Base-by-base conservation (phyloP, 192 early-diverging fungal species). In the Backusella liffmaniae region DNA sequence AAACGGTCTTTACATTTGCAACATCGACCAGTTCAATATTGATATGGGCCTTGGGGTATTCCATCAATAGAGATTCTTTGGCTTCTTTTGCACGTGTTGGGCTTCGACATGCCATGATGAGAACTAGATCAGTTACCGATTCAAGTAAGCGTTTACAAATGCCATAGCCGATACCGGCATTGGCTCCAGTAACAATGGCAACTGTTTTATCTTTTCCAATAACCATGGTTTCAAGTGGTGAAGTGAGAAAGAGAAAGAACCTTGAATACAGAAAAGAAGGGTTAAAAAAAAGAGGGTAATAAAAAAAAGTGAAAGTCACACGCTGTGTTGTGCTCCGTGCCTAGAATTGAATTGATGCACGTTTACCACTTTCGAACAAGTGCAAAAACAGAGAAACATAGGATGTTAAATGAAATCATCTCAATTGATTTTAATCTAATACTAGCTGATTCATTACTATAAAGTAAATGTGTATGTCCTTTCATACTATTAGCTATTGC, bases 51-150 rank as follows among this genome's bases (percentile, higher is more conserved):
- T 72, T 29, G 4, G 84, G 77, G 36, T 67, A 83, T 37, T 86
- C 70, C 46, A 71, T 67, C 30, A 80, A 30, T n/a, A 90, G 73
- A 7, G 35, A 62, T 9, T 75, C n/a, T 21, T 79, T 67, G 3
- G 88, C 88, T 37, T 76, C 72, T 23, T 72, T 66, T 8, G 88
- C 88, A 71, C 86, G 74, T 26, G 34, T 32, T 66, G 77, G 73
- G 70, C 85, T 90, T 7, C 88, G 81, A 74, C 88, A 90, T 9
- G 87, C 88, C 65, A 90, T 80, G 12, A 90, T 74, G 16, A 90
- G 41, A 3, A 86, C 67, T 16, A 73, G 65, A 12, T 80, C 70
- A 1, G 36, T 9, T 23, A 79, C 66, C 26, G 49, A 68, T 35
- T 80, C 62, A 10, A 87, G 76, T 18, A 90, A 73, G 5, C 84